phyloP scores from a whole-genome alignment of 345 rosid genomes.

The Erysimum cheiranthoides region DNA sequence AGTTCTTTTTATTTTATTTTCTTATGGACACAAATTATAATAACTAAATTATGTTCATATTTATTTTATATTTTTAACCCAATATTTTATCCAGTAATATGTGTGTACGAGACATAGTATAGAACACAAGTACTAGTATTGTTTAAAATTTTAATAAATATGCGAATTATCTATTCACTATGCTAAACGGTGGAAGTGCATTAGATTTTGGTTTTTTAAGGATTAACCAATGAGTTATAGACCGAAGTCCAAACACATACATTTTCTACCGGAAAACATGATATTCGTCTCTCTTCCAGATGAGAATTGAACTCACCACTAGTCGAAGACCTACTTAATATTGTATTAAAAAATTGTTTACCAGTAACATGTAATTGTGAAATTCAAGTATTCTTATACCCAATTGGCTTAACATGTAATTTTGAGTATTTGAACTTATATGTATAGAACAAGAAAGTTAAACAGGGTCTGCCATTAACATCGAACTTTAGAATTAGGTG shows the following conservation, averaged over 20 bases:
- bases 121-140: background rate
- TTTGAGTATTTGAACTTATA: background rate
- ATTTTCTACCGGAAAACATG: too few relatives aligned
- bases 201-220: too few relatives aligned
- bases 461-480: conserved; percentile 23
- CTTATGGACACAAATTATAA: background rate
- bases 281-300: too few relatives aligned
- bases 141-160: background rate
- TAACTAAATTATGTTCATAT: background rate
- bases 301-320: background rate
- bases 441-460: background rate
- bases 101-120: background rate
- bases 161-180: background rate
- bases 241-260: too few relatives aligned
- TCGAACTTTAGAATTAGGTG: conserved; percentile 24
- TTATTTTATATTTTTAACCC: background rate
- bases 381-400: background rate
- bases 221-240: too few relatives aligned
- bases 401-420: background rate
- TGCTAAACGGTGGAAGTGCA: background rate
- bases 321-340: background rate
- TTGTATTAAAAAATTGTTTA: background rate
- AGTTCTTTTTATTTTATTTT: background rate
- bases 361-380: background rate
- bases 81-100: too few relatives aligned